A percentile compares a stretch with the other conserved stretches of the same genome.
Evolutionary conservation across 2,329 filamentous ascomycete genomes (phyloP).

Genomic region (Orbilia javanica): DNA sequence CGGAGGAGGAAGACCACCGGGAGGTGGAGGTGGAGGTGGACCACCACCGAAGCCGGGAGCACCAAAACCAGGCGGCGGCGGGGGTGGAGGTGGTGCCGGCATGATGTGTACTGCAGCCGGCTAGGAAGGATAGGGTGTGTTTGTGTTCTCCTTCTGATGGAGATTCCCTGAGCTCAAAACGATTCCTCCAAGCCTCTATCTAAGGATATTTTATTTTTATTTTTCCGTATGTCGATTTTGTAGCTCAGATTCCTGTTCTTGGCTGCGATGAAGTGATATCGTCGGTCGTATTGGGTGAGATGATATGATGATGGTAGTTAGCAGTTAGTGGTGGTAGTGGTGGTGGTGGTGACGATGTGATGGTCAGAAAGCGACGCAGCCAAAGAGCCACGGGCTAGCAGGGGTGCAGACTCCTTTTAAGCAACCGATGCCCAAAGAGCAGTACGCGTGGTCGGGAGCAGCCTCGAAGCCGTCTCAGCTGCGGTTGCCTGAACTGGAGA

Average conservation of each 20-base stretch:
- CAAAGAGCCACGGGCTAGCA: neutral
- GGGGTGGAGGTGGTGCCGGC: slow-evolving; percentile 56
- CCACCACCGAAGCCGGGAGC: slow-evolving; percentile 58
- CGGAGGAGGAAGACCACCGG: slow-evolving; percentile 56
- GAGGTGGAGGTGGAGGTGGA: slow-evolving; percentile 60
- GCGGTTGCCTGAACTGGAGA: slow-evolving; percentile 22
- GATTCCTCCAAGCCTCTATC: neutral
- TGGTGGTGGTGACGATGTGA: neutral
- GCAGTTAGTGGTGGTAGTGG: neutral
- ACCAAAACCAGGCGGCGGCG: slow-evolving; percentile 57
- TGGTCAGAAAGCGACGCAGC: neutral
- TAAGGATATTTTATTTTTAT: no score
- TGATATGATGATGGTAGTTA: neutral
- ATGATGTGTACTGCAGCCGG: slow-evolving; percentile 25
- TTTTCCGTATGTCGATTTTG: neutral
- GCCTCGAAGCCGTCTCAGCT: slow-evolving; percentile 7
- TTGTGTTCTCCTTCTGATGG: neutral
- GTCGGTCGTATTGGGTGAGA: neutral
- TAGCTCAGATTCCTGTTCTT: neutral
- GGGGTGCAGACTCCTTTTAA: slow-evolving; percentile 21
- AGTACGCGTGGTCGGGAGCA: slow-evolving; percentile 42
- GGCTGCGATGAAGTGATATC: slow-evolving; percentile 26
- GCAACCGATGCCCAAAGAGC: slow-evolving; percentile 4
- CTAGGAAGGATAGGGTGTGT: slow-evolving; percentile 7
- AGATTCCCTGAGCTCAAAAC: neutral